Conservation (phyloP, 768 basidiomycete species). For the Leccinum ochraceum region DNA sequence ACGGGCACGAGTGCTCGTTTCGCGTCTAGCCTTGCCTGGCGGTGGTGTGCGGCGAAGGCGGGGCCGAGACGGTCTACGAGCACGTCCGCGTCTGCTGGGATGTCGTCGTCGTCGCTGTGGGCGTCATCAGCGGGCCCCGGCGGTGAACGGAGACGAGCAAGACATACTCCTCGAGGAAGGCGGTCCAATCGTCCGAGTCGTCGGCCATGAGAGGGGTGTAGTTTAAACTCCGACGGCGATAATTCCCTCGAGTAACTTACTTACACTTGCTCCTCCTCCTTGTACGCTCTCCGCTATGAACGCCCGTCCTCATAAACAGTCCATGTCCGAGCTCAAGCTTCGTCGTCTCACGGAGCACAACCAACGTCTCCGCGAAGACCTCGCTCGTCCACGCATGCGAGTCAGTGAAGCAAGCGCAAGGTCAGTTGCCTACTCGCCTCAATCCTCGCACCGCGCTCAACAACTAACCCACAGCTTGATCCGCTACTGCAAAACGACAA, state of each 20-base stretch:
- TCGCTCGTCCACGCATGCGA: slow-evolving; percentile 83
- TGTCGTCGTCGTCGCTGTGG: slow-evolving; percentile 36
- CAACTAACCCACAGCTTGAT: slow-evolving; percentile 62
- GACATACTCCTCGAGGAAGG: slow-evolving; percentile 31
- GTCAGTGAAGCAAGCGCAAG: slow-evolving; percentile 91
- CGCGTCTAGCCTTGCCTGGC: slow-evolving; percentile 30
- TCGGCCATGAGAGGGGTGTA: slow-evolving; percentile 12
- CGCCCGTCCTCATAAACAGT: slow-evolving; percentile 83
- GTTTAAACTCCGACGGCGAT: slow-evolving; percentile 25
- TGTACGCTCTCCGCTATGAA: slow-evolving; percentile 49
- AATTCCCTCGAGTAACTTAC: slow-evolving; percentile 7
- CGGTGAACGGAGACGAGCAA: not conserved
- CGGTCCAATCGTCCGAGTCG: slow-evolving; percentile 32
- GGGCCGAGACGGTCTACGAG: slow-evolving; percentile 50
- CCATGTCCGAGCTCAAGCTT: slow-evolving; percentile 97
- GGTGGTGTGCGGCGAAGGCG: slow-evolving; percentile 36
- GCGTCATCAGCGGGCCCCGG: not conserved
- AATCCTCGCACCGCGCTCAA: slow-evolving; percentile 3
- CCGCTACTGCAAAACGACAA: slow-evolving; percentile 91
- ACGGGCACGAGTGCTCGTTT: slow-evolving; percentile 38
- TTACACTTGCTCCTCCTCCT: not conserved
- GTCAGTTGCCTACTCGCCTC: slow-evolving; percentile 37
- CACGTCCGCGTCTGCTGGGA: slow-evolving; percentile 43
- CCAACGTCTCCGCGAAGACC: slow-evolving; percentile 80
- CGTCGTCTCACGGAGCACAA: slow-evolving; percentile 93